Evolutionary conservation across 257 asterid species (phyloP).

Genomic region (Scutellaria barbata): DNA sequence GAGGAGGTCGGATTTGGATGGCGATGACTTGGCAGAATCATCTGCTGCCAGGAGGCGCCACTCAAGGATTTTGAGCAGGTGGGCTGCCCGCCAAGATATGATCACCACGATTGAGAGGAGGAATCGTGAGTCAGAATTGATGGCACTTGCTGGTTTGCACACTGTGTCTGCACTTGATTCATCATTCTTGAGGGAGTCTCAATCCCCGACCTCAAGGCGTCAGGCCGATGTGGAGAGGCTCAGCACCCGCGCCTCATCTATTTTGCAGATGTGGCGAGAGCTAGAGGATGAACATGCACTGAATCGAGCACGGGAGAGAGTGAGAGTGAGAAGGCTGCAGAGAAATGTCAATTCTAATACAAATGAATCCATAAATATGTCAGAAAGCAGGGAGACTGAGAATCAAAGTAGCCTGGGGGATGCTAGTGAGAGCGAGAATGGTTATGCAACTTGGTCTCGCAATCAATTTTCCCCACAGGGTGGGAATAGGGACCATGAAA

Average conservation of each 20-base stretch:
- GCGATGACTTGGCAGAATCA: constrained; percentile 80
- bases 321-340: constrained; percentile 74
- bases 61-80: constrained; percentile 77
- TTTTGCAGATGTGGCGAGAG: constrained; percentile 94
- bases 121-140: constrained; percentile 83
- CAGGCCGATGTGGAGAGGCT: constrained; percentile 86
- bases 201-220: constrained; percentile 74
- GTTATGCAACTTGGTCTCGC: constrained; percentile 61
- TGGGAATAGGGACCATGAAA: constrained; percentile 55
- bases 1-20: constrained; percentile 83
- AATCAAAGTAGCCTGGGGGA: constrained; percentile 63
- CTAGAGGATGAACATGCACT: constrained; percentile 82
- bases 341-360: constrained; percentile 63
- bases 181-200: constrained; percentile 84
- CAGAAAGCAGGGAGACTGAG: constrained; percentile 63
- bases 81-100: constrained; percentile 96
- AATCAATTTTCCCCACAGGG: constrained; percentile 50
- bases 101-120: constrained; percentile 87
- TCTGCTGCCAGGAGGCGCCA: constrained; percentile 85
- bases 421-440: constrained; percentile 69
- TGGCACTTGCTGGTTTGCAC: constrained; percentile 89
- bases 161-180: constrained; percentile 88
- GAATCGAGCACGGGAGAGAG: constrained; percentile 72
- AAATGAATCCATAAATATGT: constrained; percentile 49
- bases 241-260: constrained; percentile 75